Percentiles rank a stretch among this genome's conserved stretches.
Conservation (phyloP, 345 rosid genomes). For the Gossypioides kirkii region DNA sequence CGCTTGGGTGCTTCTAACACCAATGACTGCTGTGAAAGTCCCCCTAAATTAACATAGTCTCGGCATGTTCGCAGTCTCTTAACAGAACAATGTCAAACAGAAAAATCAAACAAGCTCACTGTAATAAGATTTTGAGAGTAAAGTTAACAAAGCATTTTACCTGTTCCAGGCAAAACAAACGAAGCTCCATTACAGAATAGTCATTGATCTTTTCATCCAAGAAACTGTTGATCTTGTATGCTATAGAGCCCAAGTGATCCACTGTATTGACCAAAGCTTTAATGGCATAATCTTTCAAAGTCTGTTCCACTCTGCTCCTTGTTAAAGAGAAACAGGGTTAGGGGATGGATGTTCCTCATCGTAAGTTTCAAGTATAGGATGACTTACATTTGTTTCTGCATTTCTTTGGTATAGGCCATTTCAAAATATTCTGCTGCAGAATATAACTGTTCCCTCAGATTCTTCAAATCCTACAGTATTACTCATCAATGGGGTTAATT, state of each 20-base stretch:
- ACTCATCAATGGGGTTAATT: background rate
- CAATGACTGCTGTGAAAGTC: conserved; percentile 46
- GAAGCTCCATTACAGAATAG: conserved; percentile 44
- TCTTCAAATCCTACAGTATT: conserved; percentile 63
- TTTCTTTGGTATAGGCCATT: conserved; percentile 44
- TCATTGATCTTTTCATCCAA: conserved; percentile 48
- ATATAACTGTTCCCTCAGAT: conserved; percentile 62
- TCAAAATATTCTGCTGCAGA: conserved; percentile 71
- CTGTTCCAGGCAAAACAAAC: conserved; percentile 56
- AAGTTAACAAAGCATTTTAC: conserved; percentile 14
- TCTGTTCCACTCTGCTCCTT: conserved; percentile 47
- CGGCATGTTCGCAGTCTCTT: conserved; percentile 57
- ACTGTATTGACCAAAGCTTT: conserved; percentile 73
- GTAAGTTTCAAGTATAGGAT: background rate
- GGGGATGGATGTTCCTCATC: background rate
- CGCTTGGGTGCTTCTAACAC: conserved; percentile 38
- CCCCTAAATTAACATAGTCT: conserved; percentile 42
- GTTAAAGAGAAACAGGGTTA: background rate
- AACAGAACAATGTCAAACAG: background rate
- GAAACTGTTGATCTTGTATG: conserved; percentile 50
- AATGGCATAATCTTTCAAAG: conserved; percentile 59
- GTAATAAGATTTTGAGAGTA: background rate
- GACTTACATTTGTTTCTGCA: conserved; percentile 62
- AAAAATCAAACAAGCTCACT: background rate
- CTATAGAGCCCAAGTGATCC: conserved; percentile 87